Evolutionary conservation across 106 monocot genomes (phyloP).

Genomic region (Hemerocallis citrina): DNA sequence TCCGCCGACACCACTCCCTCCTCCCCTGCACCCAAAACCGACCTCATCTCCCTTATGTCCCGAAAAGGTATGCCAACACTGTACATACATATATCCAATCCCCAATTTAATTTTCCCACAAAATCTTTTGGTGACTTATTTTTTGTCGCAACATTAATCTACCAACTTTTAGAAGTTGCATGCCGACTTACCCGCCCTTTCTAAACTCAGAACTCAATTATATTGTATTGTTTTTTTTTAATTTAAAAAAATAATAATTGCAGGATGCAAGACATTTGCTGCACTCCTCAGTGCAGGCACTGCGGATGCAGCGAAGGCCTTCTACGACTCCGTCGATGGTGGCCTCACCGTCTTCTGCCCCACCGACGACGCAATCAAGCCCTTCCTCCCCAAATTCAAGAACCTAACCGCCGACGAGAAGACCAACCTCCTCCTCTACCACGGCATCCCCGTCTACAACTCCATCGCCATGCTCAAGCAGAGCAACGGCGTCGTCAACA

Average conservation of each 20-base stretch:
- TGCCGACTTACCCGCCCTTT: too few species aligned
- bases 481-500: constrained; percentile 17
- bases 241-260: too few species aligned
- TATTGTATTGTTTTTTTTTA: too few species aligned
- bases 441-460: constrained; percentile 12
- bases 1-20: neutral
- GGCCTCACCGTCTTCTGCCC: constrained; percentile 13
- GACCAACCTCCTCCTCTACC: constrained; percentile 1
- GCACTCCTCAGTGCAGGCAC: constrained; percentile 2
- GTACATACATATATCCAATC: neutral
- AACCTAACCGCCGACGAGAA: constrained; percentile 12
- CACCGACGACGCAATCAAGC: constrained; percentile 4
- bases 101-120: neutral
- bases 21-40: neutral
- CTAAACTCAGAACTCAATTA: too few species aligned
- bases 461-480: neutral
- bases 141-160: too few species aligned
- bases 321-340: neutral
- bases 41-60: constrained; percentile 6
- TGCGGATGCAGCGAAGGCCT: constrained; percentile 1
- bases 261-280: constrained; percentile 10
- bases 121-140: too few species aligned
- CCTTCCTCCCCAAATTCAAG: constrained; percentile 13
- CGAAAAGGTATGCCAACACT: neutral
- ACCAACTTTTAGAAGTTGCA: too few species aligned